These are phyloP conservation scores for Cystobasidium slooffiae DNA, from an alignment of 1,284 basidiomycete species.

Conservation along the genomic window DNA sequence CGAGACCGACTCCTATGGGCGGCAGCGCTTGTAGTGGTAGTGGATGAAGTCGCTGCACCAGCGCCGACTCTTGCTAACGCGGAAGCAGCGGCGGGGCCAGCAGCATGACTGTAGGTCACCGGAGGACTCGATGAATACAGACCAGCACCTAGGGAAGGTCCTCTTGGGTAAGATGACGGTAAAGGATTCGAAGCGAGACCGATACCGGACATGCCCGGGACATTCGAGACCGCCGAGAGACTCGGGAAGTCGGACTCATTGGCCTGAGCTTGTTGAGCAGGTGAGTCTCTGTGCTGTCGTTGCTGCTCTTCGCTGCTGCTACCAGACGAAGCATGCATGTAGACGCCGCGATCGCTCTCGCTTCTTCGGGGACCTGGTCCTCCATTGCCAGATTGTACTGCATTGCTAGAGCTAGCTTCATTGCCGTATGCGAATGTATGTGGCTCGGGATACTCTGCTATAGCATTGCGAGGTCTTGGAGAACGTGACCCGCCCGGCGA, in stretches of 20 bases:
- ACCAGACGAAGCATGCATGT: background rate
- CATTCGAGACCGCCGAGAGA: slow-evolving; percentile 33
- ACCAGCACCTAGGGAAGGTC: background rate
- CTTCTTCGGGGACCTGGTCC: background rate
- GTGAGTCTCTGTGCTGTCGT: background rate
- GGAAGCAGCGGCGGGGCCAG: background rate
- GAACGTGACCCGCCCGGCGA: slow-evolving; percentile 22
- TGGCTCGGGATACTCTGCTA: background rate
- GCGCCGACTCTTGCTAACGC: slow-evolving; percentile 22
- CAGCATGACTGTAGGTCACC: background rate
- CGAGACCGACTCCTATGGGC: slow-evolving; percentile 15
- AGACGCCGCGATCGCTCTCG: slow-evolving; percentile 14
- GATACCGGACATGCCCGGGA: slow-evolving; percentile 42
- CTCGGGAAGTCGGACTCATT: slow-evolving; percentile 21
- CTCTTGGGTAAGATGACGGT: slow-evolving; percentile 21
- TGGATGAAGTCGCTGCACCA: slow-evolving; percentile 11
- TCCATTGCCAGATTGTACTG: background rate
- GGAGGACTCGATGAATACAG: slow-evolving; percentile 17
- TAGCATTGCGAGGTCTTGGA: slow-evolving; percentile 25
- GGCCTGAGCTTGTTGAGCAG: background rate
- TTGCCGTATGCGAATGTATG: slow-evolving; percentile 2
- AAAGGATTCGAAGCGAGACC: slow-evolving; percentile 26
- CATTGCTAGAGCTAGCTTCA: background rate
- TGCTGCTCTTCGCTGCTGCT: background rate
- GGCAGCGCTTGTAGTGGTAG: slow-evolving; percentile 15